A percentile compares a stretch with the other conserved stretches of the same genome.
Evolutionary conservation across 2,329 filamentous ascomycete species (phyloP).

Genomic region (Colletotrichum aenigma): DNA sequence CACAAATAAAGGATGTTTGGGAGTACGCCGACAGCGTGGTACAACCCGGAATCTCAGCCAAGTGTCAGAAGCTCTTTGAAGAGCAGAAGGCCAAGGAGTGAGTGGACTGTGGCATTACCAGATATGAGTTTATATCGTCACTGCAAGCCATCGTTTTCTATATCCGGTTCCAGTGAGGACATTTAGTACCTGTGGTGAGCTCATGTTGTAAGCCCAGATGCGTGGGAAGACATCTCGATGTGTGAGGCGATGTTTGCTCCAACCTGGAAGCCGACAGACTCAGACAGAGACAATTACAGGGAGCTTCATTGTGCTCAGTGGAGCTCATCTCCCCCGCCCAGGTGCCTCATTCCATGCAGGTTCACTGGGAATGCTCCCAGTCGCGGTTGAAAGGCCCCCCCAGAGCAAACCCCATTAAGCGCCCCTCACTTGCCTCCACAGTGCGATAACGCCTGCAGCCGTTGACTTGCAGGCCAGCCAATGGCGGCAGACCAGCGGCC

Average conservation of each 20-base stretch:
- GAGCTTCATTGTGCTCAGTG: neutral
- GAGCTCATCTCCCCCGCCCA: neutral
- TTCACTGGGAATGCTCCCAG: neutral
- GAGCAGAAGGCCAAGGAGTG: neutral
- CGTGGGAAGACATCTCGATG: neutral
- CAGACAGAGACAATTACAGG: neutral
- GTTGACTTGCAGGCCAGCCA: neutral
- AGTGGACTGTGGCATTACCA: neutral
- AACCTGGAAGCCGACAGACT: neutral
- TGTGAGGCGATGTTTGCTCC: neutral
- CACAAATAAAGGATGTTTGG: neutral
- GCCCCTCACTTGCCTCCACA: slow-evolving; percentile 7
- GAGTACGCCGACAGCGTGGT: neutral
- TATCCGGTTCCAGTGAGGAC: neutral
- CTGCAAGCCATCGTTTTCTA: neutral
- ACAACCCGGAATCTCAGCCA: neutral
- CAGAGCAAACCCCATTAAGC: neutral
- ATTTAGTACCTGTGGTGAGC: accelerated
- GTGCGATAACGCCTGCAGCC: slow-evolving; percentile 4
- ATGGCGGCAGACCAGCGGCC: slow-evolving; percentile 1
- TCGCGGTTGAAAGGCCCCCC: neutral
- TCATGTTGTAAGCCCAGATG: neutral
- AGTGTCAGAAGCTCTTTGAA: neutral
- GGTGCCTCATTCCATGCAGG: neutral
- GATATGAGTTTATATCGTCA: accelerated